These are phyloP conservation scores for Seminavis robusta DNA, from an alignment of 108 stramenopile species.

Conservation along the genomic window DNA sequence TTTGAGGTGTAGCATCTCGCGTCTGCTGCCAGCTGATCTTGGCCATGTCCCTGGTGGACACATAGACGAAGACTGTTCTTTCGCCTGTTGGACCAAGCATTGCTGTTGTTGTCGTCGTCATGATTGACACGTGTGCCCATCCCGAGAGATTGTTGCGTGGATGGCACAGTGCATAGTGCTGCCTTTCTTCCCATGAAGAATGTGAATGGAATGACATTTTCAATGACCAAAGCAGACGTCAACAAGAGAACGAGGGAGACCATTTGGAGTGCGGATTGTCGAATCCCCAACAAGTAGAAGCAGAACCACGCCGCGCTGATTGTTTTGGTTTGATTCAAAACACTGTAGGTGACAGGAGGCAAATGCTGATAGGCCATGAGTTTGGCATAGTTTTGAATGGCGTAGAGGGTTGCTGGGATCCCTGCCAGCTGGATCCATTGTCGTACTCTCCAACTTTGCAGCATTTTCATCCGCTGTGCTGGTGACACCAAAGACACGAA, in stretches of 20 bases:
- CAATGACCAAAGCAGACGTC: conserved; percentile 71
- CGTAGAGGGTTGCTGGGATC: conserved; percentile 86
- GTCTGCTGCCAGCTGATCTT: too few relatives aligned
- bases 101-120: conserved; percentile 5
- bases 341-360: conserved; percentile 88
- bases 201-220: conserved; percentile 25
- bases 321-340: conserved; percentile 94
- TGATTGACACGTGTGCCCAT: neutral
- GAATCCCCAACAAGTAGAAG: conserved; percentile 79
- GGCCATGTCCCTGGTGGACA: too few relatives aligned
- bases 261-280: conserved; percentile 77
- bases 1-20: neutral
- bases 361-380: conserved; percentile 86
- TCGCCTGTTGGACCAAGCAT: too few relatives aligned
- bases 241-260: conserved; percentile 74
- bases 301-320: conserved; percentile 88
- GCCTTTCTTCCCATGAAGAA: neutral
- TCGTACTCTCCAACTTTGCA: conserved; percentile 41
- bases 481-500: conserved; percentile 16
- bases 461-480: conserved; percentile 9
- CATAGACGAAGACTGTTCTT: too few relatives aligned
- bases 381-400: conserved; percentile 84
- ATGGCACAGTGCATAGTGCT: too few relatives aligned
- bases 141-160: too few relatives aligned
- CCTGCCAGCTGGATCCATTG: conserved; percentile 66